Evolutionary conservation across 768 basidiomycete species (phyloP), one percentile per base, ranked within the genome.

Genomic region (Calocybe gangraenosa): DNA sequence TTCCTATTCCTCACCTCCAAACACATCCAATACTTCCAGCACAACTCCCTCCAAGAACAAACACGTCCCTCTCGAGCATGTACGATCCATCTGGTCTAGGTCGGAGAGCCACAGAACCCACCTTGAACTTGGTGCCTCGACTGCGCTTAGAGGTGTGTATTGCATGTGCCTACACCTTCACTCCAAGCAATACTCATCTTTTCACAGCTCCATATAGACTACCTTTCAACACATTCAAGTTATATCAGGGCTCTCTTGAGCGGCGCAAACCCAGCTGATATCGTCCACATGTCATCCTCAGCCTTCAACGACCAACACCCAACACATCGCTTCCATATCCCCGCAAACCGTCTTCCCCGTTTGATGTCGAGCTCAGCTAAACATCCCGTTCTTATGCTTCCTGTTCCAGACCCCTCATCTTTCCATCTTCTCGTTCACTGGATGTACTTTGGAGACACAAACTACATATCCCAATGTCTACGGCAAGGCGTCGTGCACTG

Each of bases 221-320:
- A 84, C 57, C 76, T 95, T 35, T 79, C 81, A n/a, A 81, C 87
- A 14, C 88, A 92, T 62, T 92, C 90, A 0, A 73, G 73, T 34
- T 79, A 91, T 42, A 69, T 93, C 37, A 72, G 82, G 30, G 76
- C 74, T 7, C 73, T 93, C 33, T 78, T 93, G 59, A 79, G 78
- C 53, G 87, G 85, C 20, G 70, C 79, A 32, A 76, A 78, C 18
- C 70, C 82, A 13, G 62, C 80, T 48, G 78, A 86, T 50, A 70
- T 86, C 45, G 71, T 81, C 52, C 54, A 64, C 65, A 58, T 66
- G 34, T 51, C 66, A 35, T 54, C 65, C 42, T 56, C 61, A 39
- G 44, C 64, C 43, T 42, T 47, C 53, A 30, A 55, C 51, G 52
- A 43, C 23, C 35, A 42, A n/a, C 34, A 51, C 11, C 41, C 61